Evolutionary conservation across 768 basidiomycete genomes (phyloP).

Genomic region (Amanita muscaria): DNA sequence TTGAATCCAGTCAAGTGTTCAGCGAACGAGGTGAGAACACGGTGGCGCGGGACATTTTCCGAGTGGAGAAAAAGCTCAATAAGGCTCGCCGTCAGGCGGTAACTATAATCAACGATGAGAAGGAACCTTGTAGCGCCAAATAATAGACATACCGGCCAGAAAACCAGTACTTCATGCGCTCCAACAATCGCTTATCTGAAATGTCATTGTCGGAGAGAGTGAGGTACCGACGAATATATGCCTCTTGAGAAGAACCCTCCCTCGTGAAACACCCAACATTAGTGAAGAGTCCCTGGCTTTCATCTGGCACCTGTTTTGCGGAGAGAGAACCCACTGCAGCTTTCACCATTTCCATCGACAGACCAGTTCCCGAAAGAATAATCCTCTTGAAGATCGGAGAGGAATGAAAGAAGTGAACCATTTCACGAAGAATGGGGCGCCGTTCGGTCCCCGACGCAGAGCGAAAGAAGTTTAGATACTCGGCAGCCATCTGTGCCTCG

Average conservation of each 20-base stretch:
- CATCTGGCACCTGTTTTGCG: not conserved
- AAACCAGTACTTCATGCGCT: constrained; percentile 15
- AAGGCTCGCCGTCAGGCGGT: constrained; percentile 5
- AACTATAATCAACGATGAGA: constrained; percentile 6
- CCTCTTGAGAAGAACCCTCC: not conserved
- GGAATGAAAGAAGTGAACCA: not conserved
- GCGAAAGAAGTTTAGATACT: constrained; percentile 6
- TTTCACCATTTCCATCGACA: not conserved
- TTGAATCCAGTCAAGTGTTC: no score
- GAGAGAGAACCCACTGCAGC: not conserved
- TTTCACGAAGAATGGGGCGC: not conserved
- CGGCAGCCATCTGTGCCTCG: constrained; percentile 9
- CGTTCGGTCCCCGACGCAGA: not conserved
- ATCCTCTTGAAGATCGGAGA: not conserved
- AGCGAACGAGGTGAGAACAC: no score
- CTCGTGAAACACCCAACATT: not conserved
- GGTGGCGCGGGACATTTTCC: no score
- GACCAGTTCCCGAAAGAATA: not conserved
- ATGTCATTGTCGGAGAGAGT: constrained; percentile 5
- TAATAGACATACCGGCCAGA: constrained; percentile 12
- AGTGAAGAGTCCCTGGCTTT: not conserved
- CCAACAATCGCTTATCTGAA: constrained; percentile 14
- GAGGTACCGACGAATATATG: constrained; percentile 8
- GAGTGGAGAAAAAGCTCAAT: no score
- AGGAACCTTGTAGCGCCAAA: constrained; percentile 2